Conservation (phyloP, 495 filamentous ascomycete genomes). For the Neurospora sp. region DNA sequence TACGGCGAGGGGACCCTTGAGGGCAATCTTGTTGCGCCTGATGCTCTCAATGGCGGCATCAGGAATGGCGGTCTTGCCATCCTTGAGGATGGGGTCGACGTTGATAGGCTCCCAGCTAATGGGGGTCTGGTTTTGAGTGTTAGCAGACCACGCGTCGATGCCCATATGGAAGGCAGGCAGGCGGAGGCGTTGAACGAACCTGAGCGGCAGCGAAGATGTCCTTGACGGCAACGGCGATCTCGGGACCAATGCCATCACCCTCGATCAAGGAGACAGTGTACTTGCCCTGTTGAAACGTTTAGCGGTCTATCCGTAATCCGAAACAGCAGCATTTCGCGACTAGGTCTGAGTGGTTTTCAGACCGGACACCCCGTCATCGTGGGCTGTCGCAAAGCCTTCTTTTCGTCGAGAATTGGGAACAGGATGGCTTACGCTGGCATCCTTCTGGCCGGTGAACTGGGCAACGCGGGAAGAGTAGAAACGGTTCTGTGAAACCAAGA, state of each 20-base stretch:
- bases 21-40: slow-evolving; percentile 82
- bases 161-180: slow-evolving; percentile 9
- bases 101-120: slow-evolving; percentile 96
- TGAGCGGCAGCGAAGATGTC: slow-evolving; percentile 94
- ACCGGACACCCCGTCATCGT: background rate
- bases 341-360: slow-evolving; percentile 37
- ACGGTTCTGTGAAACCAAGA: background rate
- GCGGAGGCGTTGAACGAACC: slow-evolving; percentile 37
- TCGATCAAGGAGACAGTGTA: slow-evolving; percentile 95
- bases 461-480: slow-evolving; percentile 54
- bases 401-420: background rate
- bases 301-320: slow-evolving; percentile 2
- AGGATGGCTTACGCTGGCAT: slow-evolving; percentile 58
- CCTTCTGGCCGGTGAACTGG: slow-evolving; percentile 85
- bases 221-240: slow-evolving; percentile 95
- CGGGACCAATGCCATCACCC: slow-evolving; percentile 95
- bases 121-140: slow-evolving; percentile 50
- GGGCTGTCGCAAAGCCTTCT: slow-evolving; percentile 4
- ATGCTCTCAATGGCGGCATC: slow-evolving; percentile 86
- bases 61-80: slow-evolving; percentile 83
- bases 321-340: background rate
- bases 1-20: slow-evolving; percentile 96
- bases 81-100: slow-evolving; percentile 83
- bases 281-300: slow-evolving; percentile 55
- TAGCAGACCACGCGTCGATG: background rate